Conservation (phyloP, 805 yeast species). For the Grigorovia humatica region DNA sequence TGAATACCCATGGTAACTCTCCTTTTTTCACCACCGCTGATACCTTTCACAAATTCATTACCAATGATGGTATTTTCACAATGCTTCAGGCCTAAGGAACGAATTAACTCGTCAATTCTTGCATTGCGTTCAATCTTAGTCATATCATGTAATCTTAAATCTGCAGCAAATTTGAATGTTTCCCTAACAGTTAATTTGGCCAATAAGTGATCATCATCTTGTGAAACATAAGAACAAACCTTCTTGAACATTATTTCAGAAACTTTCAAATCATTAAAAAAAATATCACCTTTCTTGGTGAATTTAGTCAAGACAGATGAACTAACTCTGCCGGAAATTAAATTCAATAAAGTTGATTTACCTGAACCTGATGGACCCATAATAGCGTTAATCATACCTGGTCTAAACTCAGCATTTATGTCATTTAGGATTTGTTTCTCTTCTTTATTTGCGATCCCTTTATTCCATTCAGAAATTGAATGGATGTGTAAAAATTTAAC, state of each 20-base stretch:
- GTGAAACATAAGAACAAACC: slow-evolving; percentile 68
- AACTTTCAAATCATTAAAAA: slow-evolving; percentile 34
- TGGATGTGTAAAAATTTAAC: slow-evolving; percentile 6
- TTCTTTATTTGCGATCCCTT: slow-evolving; percentile 8
- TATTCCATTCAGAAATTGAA: slow-evolving; percentile 3
- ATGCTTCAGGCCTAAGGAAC: slow-evolving; percentile 59
- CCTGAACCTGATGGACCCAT: slow-evolving; percentile 82
- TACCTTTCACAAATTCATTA: slow-evolving; percentile 48
- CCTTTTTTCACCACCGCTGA: slow-evolving; percentile 87
- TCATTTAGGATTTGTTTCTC: slow-evolving; percentile 33
- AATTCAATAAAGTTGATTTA: slow-evolving; percentile 56
- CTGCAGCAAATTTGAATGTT: slow-evolving; percentile 64
- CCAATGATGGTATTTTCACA: slow-evolving; percentile 72
- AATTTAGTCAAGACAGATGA: slow-evolving; percentile 24
- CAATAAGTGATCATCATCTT: slow-evolving; percentile 64
- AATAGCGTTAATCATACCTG: slow-evolving; percentile 55
- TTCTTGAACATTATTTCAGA: slow-evolving; percentile 29
- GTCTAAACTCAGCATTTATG: slow-evolving; percentile 41
- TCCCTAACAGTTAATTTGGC: slow-evolving; percentile 69
- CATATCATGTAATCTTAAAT: slow-evolving; percentile 44
- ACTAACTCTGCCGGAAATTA: slow-evolving; percentile 48
- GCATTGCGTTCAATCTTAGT: slow-evolving; percentile 34
- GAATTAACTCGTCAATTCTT: slow-evolving; percentile 46
- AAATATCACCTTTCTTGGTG: slow-evolving; percentile 33
- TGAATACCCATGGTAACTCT: slow-evolving; percentile 77